Evolutionary conservation across 73 alveolate genomes (phyloP), one percentile per base, ranked within the genome.

Genomic region (Symbiodinium natans): DNA sequence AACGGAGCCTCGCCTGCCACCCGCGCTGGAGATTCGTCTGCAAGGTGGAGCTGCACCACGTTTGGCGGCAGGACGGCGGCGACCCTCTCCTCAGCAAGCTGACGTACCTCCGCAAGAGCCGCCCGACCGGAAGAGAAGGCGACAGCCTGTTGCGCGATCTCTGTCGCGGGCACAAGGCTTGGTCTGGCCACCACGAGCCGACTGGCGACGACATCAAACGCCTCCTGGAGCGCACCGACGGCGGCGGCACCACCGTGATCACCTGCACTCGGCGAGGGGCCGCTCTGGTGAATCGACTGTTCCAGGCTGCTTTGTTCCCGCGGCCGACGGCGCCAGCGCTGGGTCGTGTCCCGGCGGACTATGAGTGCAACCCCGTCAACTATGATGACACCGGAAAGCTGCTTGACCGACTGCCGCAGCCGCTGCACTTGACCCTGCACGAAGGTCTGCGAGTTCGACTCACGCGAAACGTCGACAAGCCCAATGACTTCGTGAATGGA

Each of bases 181-280:
- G 83, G 83, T 31, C 59, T 10, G 41, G 56, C 21, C 93, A 86
- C 59, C 59, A 52, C 54, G 40, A 52, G 38, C 93, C 93, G 43
- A 86, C 52, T 3, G 21, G 7, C 27, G 33, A 31, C 23, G 93
- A 86, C 25, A 33, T 86, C 39, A 0, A 31, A 19, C 7, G 0
- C 5, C 59, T 86, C 42, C 46, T 86, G 59, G 71, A n/a, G n/a
- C n/a, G 3, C 23, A 83, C 1, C 31, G 34, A n/a, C 25, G 41
- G 36, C 7, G 56, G 19, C 2, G 41, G 2, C 0, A 87, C 94
- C 34, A 86, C 94, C 41, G 31, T 87, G 46, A 87, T 87, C 41
- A 59, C 94, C 9, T 87, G 94, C 85, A 74, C 94, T 10, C 52
- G 43, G 3, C 42, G 94, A 19, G 94, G 85, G n/a, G n/a, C n/a